Evolutionary conservation across 208 protist genomes (phyloP), one percentile per base, ranked within the genome.

Genomic region (Trypanosoma lewisi): DNA sequence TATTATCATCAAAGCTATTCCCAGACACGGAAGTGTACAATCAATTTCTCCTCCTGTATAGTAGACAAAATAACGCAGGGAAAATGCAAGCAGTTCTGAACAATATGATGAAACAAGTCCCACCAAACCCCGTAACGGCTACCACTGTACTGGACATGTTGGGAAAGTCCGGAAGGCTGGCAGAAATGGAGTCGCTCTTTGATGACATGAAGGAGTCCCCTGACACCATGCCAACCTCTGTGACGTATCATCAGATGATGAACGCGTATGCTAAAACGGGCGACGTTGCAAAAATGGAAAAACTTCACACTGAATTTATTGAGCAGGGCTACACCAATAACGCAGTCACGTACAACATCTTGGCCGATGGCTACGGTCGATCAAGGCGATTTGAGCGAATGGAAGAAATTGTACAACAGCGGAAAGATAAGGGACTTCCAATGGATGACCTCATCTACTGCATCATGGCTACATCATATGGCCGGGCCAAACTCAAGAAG

Each of bases 1-100:
- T 94, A 11, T 33, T 89, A 11, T 68, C 88, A 3, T 94, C 88
- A 12, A 85, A 86, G 41, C 81, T 94, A 0, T 94, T 89, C 52
- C 88, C 88, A 4, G 80, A 89, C 65, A 94, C 83, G 28, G 82
- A 91, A 52, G 85, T 92, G 33, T 94, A 92, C 78, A 94, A 94
- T 42, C 83, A 90, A 54, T 94, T 94, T 50, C 73, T 94, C 11
- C 73, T 81, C 7, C 73, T 94, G 4, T 94, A 94, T 65, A 85
- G 85, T 53, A 72, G 77, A 1, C 84, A 94, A 62, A 58, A 91
- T 71, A 83, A 94, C 53, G 60, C 87, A 4, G 58, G 73, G 0
- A 87, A 90, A 63, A 92, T 94, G 88, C 88, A 94, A 47, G 75
- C 74, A 6, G 88, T 94, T 16, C 69, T 94, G 25, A 85, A 94